Base-by-base conservation (phyloP, 2,329 filamentous ascomycete genomes). In the Talaromyces pinophilus region DNA sequence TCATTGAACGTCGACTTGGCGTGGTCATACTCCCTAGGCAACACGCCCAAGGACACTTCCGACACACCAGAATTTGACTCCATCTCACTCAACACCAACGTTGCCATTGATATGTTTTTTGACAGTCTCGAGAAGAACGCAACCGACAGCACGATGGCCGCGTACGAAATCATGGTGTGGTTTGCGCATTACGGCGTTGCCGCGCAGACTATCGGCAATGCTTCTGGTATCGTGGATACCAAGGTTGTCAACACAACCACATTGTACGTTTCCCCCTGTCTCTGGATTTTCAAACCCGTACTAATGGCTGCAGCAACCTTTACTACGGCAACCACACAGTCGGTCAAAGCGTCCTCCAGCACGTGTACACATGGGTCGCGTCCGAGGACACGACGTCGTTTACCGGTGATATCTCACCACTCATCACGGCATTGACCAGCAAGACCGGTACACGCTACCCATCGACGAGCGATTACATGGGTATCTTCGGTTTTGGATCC, bases 41-140 rank as follows among this genome's bases (percentile, higher is more conserved):
- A 85, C 69, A 66, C 68, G 13, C 76, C 78, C 0, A 74, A 73
- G 4, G 71, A 75, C 0, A 73, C 73, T 11, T 81, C 81, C 1
- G 76, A 80, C 65, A 67, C 74, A 2, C 42, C 73, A 0, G 71
- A 73, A 0, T 73, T 86, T 13, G 71, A 67, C 2, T 67, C 73
- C 0, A 73, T 75, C n/a, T 68, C 72, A 0, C 74, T 85, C 67
- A 84, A 85, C 70, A 76, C 83, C 73, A 87, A 87, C 77, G 84
- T 87, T 40, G 85, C 84, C 42, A 77, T 87, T 67, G 85, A 87
- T 76, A 85, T 87, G 81, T 87, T 87, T 74, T 74, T 87, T 63
- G 85, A 86, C 69, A 72, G 70, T 30, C 79, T 85, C 71, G 72
- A 79, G 63, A 70, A 68, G 0, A 79, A 73, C 0, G 76, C 85